Percentiles rank a stretch among this genome's conserved stretches.
phyloP scores from a whole-genome alignment of 1,284 basidiomycete genomes.

The Pseudozyma tsukubaensis region DNA sequence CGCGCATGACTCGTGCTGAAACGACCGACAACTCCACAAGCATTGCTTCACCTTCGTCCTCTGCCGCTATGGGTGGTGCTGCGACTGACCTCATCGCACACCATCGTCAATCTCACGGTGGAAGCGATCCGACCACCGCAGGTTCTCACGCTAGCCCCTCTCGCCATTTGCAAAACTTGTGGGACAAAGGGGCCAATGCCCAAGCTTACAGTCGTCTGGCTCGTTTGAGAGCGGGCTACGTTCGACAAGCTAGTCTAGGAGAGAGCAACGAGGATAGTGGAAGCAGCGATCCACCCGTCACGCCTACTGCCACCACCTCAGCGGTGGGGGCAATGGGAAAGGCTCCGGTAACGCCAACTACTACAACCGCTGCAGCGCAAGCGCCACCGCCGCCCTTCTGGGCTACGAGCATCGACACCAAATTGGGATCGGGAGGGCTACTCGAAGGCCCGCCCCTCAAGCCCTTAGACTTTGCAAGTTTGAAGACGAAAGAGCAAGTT shows the following conservation, averaged over 20 bases:
- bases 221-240: slow-evolving; percentile 28
- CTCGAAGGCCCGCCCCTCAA: slow-evolving; percentile 71
- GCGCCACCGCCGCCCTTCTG: not conserved
- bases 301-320: not conserved
- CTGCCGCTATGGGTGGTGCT: no score
- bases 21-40: slow-evolving; percentile 4
- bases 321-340: not conserved
- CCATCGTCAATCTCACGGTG: slow-evolving; percentile 48
- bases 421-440: not conserved
- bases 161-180: slow-evolving; percentile 26
- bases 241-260: not conserved
- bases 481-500: slow-evolving; percentile 76
- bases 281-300: slow-evolving; percentile 6
- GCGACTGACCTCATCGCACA: slow-evolving; percentile 29
- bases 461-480: slow-evolving; percentile 77
- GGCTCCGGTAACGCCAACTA: not conserved
- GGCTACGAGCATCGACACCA: not conserved
- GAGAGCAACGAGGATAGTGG: not conserved
- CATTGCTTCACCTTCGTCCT: no score
- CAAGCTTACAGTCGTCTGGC: slow-evolving; percentile 29
- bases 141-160: slow-evolving; percentile 15
- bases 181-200: slow-evolving; percentile 31
- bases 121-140: slow-evolving; percentile 46
- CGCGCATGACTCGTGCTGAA: slow-evolving; percentile 24
- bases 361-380: not conserved